These are phyloP conservation scores for Beauveria sp. DNA, from an alignment of 2,329 filamentous ascomycete species.

Conservation along the genomic window DNA sequence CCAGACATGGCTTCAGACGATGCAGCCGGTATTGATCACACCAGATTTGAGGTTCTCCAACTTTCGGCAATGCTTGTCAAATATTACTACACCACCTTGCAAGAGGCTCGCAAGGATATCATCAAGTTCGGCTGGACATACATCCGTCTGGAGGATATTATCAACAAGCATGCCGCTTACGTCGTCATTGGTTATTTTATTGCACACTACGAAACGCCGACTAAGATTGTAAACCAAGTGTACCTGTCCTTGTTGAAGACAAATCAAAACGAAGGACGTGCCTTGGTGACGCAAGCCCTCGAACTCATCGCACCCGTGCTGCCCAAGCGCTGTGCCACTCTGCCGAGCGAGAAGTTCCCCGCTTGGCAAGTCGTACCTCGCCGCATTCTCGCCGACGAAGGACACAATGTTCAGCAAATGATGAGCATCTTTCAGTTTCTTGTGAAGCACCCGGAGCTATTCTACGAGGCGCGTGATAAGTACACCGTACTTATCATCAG, in stretches of 20 bases:
- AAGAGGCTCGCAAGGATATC: constrained; percentile 91
- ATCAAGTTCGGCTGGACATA: constrained; percentile 99
- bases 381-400: constrained; percentile 87
- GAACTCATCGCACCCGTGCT: constrained; percentile 93
- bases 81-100: constrained; percentile 79
- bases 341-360: constrained; percentile 63
- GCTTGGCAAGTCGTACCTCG: constrained; percentile 87
- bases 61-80: constrained; percentile 93
- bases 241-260: constrained; percentile 87
- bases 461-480: constrained; percentile 90
- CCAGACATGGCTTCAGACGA: constrained; percentile 78
- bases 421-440: constrained; percentile 97
- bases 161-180: constrained; percentile 98
- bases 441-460: constrained; percentile 83
- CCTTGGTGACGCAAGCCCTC: constrained; percentile 86
- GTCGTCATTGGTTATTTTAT: constrained; percentile 98
- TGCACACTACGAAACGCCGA: constrained; percentile 88
- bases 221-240: constrained; percentile 92
- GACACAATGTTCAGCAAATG: constrained; percentile 89
- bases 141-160: constrained; percentile 94
- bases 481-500: constrained; percentile 84
- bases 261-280: constrained; percentile 89
- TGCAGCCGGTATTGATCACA: constrained; percentile 82
- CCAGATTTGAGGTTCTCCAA: constrained; percentile 90
- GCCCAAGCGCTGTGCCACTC: constrained; percentile 68